Base-by-base conservation (phyloP, 495 filamentous ascomycete species). In the Apiosordaria backusii region DNA sequence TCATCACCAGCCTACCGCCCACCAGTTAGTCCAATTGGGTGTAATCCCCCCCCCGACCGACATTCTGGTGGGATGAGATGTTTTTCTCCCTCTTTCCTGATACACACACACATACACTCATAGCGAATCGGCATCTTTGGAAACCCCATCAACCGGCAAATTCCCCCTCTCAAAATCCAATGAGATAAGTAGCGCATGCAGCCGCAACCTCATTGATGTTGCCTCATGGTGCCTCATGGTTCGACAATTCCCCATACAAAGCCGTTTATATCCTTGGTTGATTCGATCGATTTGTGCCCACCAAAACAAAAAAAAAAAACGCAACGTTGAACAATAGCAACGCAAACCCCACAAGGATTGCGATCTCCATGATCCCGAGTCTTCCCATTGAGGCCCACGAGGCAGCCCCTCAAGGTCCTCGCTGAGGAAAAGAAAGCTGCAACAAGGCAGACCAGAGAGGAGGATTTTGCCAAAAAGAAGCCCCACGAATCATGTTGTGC, bases 171-270 rank as follows among this genome's bases (percentile, higher is more conserved):
- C n/a, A 21, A 55, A 9, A 55, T 18, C 52, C 52, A 55, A 55
- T 55, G 52, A 55, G 52, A 55, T 55, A 55, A 55, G 52, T 55
- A 55, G 52, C 52, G 52, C 52, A 55, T 55, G 22, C 35, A 45
- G 35, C 13, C 35, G 35, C 35, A 45, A 45, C 35, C 35, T 15
- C 16, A 7, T 45, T n/a, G n/a, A n/a, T n/a, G n/a, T n/a, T n/a
- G n/a, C n/a, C n/a, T n/a, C n/a, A n/a, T n/a, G n/a, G n/a, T n/a
- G n/a, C 29, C 9, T 45, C 35, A 45, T 45, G 35, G 35, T 45
- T 45, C 35, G 35, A 45, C 35, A 45, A 45, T 9, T 2, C 35
- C 35, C 29, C 13, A 7, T 2, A 13, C 16, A 45, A 45, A 45
- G 13, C 35, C 35, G 10, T 15, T 45, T 45, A 13, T 45, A 45